phyloP scores from a whole-genome alignment of 768 basidiomycete genomes.

The Nevesoporus exiguus region DNA sequence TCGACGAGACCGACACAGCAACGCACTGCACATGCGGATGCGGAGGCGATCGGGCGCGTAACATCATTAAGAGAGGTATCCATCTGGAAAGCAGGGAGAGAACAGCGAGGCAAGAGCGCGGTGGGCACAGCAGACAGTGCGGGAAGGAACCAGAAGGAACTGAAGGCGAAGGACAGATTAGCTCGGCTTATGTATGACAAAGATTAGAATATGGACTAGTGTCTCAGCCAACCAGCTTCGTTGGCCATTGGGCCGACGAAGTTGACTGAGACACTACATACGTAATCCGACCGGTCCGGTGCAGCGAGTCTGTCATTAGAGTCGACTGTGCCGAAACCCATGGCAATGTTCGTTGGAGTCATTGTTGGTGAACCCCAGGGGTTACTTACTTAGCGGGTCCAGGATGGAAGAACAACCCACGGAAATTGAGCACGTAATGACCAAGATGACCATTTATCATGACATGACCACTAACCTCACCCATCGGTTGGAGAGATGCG shows the following conservation, averaged over 20 bases:
- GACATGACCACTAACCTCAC: slow-evolving; percentile 4
- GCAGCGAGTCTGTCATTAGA: background rate
- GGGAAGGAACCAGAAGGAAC: background rate
- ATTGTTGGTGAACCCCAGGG: background rate
- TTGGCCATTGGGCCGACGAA: background rate
- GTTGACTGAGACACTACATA: background rate
- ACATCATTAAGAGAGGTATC: background rate
- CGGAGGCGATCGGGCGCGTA: background rate
- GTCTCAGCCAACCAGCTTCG: background rate
- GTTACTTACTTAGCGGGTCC: background rate
- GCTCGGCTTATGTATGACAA: slow-evolving; percentile 5
- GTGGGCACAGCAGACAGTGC: background rate
- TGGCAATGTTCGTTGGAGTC: background rate
- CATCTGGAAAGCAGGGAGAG: slow-evolving; percentile 7
- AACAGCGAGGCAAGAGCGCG: background rate
- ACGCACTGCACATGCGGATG: background rate
- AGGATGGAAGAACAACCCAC: background rate
- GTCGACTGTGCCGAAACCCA: background rate
- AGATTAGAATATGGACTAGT: background rate
- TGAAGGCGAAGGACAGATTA: background rate
- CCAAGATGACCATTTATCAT: background rate
- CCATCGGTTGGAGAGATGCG: background rate
- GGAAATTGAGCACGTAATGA: background rate
- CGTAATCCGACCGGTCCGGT: background rate
- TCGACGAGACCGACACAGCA: background rate